phyloP scores from a whole-genome alignment of 2,329 filamentous ascomycete genomes.

The Didymella exigua region DNA sequence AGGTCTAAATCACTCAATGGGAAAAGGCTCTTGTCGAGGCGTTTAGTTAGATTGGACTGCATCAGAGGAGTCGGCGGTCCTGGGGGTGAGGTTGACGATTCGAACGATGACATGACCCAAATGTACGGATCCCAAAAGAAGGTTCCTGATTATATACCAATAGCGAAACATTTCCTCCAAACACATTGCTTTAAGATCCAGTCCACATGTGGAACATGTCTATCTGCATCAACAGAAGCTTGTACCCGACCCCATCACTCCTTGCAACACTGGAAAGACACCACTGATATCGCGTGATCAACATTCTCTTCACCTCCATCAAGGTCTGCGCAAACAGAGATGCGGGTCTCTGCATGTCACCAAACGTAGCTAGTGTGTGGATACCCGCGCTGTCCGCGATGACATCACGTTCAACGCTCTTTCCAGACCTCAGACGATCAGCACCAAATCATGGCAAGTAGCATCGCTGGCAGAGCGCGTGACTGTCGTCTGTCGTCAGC shows the following conservation, averaged over 20 bases:
- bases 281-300: neutral
- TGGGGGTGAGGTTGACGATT: conserved; percentile 16
- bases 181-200: too few relatives aligned
- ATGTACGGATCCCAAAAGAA: conserved; percentile 14
- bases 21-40: conserved; percentile 17
- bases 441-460: conserved; percentile 14
- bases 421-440: conserved; percentile 9
- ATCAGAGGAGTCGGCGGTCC: conserved; percentile 17
- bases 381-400: neutral
- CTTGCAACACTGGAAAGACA: neutral
- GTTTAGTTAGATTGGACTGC: conserved; percentile 22
- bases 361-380: conserved; percentile 1
- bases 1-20: conserved; percentile 62
- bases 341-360: neutral
- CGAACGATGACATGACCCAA: conserved; percentile 18
- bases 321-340: neutral
- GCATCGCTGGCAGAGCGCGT: neutral
- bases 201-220: neutral
- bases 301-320: neutral
- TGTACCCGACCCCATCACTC: neutral
- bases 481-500: conserved; percentile 5
- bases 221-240: neutral
- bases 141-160: conserved; percentile 17
- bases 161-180: conserved; percentile 15
- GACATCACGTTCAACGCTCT: conserved; percentile 13